These are phyloP conservation scores for Pistacia vera DNA, from an alignment of 345 rosid genomes.

Conservation along the genomic window DNA sequence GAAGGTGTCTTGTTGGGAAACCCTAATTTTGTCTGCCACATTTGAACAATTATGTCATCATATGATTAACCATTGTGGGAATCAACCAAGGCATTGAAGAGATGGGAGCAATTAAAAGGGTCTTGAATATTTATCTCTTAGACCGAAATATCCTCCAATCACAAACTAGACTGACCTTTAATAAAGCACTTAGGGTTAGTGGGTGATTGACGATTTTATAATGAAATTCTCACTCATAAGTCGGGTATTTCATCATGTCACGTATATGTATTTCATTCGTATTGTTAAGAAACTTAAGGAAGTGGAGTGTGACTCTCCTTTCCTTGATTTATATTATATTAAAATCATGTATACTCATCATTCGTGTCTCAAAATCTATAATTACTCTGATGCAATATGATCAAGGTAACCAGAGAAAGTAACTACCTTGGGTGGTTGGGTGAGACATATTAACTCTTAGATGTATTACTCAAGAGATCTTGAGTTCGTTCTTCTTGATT, in stretches of 20 bases:
- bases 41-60: constrained; percentile 10
- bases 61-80: constrained; percentile 36
- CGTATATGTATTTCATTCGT: neutral
- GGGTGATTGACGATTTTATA: constrained; percentile 17
- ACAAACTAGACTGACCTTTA: constrained; percentile 1
- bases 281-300: too few relatives aligned
- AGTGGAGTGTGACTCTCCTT: too few relatives aligned
- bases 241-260: constrained; percentile 10
- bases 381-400: too few relatives aligned
- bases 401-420: too few relatives aligned
- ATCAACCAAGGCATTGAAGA: constrained; percentile 42
- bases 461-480: too few relatives aligned
- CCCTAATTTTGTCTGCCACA: constrained; percentile 70
- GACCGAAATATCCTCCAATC: constrained; percentile 3
- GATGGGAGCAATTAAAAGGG: constrained; percentile 36
- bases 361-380: too few relatives aligned
- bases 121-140: neutral
- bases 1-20: constrained; percentile 29
- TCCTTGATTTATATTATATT: too few relatives aligned
- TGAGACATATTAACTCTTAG: too few relatives aligned
- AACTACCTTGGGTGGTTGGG: too few relatives aligned
- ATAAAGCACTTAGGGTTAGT: constrained; percentile 9
- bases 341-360: too few relatives aligned
- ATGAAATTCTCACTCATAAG: neutral
- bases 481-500: too few relatives aligned